Conservation (phyloP, 106 monocot species). For the Xerophyta viscosa region DNA sequence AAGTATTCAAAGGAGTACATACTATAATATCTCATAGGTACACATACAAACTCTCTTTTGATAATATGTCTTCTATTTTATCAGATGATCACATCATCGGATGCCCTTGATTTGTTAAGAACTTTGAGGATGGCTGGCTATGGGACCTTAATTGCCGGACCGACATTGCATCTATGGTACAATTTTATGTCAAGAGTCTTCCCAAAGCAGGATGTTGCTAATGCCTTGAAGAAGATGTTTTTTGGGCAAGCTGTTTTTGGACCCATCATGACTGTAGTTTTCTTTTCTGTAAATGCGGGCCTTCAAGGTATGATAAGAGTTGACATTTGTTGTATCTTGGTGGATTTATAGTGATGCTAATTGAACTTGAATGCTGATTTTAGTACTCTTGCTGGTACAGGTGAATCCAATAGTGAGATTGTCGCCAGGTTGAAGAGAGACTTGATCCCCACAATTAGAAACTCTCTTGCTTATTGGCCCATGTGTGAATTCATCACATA, state of each 20-base stretch:
- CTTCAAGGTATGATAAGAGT: constrained; percentile 56
- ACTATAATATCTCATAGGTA: too few relatives aligned
- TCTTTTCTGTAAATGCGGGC: constrained; percentile 88
- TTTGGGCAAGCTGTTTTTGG: constrained; percentile 79
- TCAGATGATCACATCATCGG: constrained; percentile 45
- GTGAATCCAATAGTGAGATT: constrained; percentile 70
- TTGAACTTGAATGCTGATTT: not conserved
- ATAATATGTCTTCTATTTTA: not conserved
- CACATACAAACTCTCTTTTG: too few relatives aligned
- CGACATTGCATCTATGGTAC: constrained; percentile 92
- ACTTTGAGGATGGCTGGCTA: constrained; percentile 82
- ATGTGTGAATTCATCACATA: constrained; percentile 92
- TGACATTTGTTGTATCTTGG: not conserved
- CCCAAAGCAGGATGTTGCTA: constrained; percentile 68
- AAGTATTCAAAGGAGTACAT: too few relatives aligned
- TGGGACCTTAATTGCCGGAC: constrained; percentile 73
- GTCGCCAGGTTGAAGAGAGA: constrained; percentile 87
- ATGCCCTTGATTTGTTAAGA: constrained; percentile 53
- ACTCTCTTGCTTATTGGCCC: constrained; percentile 83
- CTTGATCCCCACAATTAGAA: constrained; percentile 62
- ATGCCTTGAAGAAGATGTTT: constrained; percentile 88
- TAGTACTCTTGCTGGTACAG: constrained; percentile 14
- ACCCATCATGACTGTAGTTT: constrained; percentile 61
- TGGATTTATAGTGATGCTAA: not conserved
- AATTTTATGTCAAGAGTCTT: constrained; percentile 79